Percentiles rank a stretch among this genome's conserved stretches.
Evolutionary conservation across 306 rosid species (phyloP).

Genomic region (Arachis hypogaea): DNA sequence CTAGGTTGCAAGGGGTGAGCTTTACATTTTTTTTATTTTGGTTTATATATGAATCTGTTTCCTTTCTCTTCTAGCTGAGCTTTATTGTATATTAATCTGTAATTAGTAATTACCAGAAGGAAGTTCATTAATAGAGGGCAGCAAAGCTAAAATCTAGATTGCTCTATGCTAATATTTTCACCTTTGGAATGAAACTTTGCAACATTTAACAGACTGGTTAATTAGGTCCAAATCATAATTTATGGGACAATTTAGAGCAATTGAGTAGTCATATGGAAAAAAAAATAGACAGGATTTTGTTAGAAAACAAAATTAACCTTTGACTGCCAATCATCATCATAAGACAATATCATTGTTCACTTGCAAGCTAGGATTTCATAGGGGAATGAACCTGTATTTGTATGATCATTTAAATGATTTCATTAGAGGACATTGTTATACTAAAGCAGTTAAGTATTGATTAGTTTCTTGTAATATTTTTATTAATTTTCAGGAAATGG

Average conservation of each 20-base stretch:
- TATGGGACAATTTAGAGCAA: not conserved
- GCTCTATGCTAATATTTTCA: conserved; percentile 3
- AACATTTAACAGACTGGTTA: not conserved
- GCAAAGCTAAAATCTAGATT: conserved; percentile 2
- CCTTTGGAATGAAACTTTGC: conserved; percentile 4
- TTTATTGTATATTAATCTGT: no score
- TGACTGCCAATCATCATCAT: conserved; percentile 13
- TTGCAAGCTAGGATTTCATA: not conserved
- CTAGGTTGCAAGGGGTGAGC: no score
- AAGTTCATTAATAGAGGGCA: conserved; percentile 8
- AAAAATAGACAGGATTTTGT: not conserved
- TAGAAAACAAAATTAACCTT: not conserved
- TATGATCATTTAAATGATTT: conserved; percentile 25
- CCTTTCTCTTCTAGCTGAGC: no score
- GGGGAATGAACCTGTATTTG: not conserved
- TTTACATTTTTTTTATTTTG: no score
- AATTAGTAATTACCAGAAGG: not conserved
- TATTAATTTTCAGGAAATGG: conserved; percentile 83
- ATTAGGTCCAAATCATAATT: not conserved
- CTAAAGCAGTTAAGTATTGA: conserved; percentile 6
- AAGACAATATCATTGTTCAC: not conserved
- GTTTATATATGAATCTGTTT: no score
- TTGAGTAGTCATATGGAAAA: not conserved
- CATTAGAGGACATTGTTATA: not conserved
- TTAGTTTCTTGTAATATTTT: conserved; percentile 24